Conservation (phyloP, 1,139 yeast species). For the Eremothecium cymbalariae region DNA sequence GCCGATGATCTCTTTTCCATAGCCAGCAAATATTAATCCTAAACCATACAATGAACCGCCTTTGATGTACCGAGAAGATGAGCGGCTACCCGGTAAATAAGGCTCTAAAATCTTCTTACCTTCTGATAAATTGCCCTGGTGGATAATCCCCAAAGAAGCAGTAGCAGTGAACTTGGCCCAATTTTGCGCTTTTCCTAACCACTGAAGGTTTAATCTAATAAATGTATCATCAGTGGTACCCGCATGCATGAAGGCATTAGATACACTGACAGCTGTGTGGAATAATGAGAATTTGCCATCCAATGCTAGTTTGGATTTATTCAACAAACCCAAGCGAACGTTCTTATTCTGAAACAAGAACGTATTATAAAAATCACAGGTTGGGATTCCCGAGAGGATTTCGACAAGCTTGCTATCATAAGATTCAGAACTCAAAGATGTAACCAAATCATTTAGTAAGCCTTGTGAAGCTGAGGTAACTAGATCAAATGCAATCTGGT, state of each 20-base stretch:
- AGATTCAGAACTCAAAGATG: conserved; percentile 38
- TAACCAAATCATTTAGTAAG: conserved; percentile 55
- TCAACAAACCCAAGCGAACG: conserved; percentile 74
- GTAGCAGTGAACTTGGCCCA: conserved; percentile 99
- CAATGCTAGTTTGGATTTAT: conserved; percentile 69
- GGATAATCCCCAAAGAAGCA: conserved; percentile 96
- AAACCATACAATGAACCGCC: conserved; percentile 95
- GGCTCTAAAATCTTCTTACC: conserved; percentile 86
- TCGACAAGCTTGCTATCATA: conserved; percentile 48
- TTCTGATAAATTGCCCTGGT: conserved; percentile 86
- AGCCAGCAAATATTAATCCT: conserved; percentile 89
- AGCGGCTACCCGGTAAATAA: conserved; percentile 75
- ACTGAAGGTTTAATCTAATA: conserved; percentile 82
- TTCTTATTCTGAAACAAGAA: conserved; percentile 80
- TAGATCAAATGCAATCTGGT: conserved; percentile 92
- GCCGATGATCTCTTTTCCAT: conserved; percentile 76
- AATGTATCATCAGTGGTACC: conserved; percentile 96
- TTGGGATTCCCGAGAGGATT: conserved; percentile 85
- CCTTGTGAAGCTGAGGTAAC: conserved; percentile 93
- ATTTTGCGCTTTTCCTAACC: conserved; percentile 94
- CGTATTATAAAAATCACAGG: conserved; percentile 87
- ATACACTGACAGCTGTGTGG: conserved; percentile 93
- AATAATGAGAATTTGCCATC: conserved; percentile 92
- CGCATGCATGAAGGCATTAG: conserved; percentile 91
- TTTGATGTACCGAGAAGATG: conserved; percentile 73